Evolutionary conservation across 2,329 filamentous ascomycete species (phyloP).

Genomic region (Talaromyces marneffei): DNA sequence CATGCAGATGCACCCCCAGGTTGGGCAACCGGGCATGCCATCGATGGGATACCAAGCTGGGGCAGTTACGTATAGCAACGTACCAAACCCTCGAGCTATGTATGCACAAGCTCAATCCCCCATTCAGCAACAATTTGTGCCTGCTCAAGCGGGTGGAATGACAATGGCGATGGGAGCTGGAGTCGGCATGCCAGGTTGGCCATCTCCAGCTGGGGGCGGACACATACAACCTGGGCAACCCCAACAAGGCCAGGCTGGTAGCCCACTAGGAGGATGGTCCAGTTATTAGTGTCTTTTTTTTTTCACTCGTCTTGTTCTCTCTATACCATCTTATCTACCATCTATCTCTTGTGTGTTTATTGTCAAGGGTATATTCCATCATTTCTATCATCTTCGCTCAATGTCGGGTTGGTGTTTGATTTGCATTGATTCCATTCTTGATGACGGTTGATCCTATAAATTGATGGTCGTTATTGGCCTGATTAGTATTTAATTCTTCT

Average conservation of each 20-base stretch:
- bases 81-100: slow-evolving; percentile 30
- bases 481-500: background rate
- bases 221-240: slow-evolving; percentile 35
- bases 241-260: slow-evolving; percentile 34
- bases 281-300: slow-evolving; percentile 26
- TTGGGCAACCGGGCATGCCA: slow-evolving; percentile 31
- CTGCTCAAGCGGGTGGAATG: slow-evolving; percentile 33
- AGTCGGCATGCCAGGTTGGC: slow-evolving; percentile 34
- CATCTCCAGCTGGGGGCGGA: slow-evolving; percentile 26
- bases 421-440: background rate
- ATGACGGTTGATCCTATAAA: background rate
- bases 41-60: slow-evolving; percentile 32
- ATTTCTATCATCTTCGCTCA: background rate
- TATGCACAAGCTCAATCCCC: slow-evolving; percentile 33
- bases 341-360: slow-evolving; percentile 2
- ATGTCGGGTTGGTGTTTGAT: background rate
- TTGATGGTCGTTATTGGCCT: background rate
- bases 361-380: slow-evolving; percentile 8
- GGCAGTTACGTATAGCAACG: slow-evolving; percentile 27
- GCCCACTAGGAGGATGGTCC: slow-evolving; percentile 34
- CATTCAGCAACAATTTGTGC: slow-evolving; percentile 30
- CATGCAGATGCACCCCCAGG: slow-evolving; percentile 32
- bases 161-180: slow-evolving; percentile 32
- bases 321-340: background rate
- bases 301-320: background rate